Base-by-base conservation (phyloP, 805 yeast genomes). In the Monosporozyma servazzii region DNA sequence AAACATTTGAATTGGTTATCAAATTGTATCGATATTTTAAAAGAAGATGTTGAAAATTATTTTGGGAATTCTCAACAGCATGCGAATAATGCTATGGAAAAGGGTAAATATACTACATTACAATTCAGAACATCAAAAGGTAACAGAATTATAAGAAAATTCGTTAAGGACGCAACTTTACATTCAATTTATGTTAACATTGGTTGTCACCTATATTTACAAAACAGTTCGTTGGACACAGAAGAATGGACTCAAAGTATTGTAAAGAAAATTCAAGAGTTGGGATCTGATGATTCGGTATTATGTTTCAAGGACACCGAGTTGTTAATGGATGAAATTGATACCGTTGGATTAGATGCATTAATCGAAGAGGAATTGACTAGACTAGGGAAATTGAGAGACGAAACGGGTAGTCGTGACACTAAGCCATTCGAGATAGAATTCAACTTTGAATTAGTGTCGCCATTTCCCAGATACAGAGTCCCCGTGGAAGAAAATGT, bases 401-500 rank as follows among this genome's bases (percentile, higher is more conserved):
- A 13, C 17, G 41, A 37, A 37, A 37, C 10, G 15, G 48, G 49
- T 10, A 51, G 1, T 11, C 9, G 9, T 42, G 5, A 18, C 18
- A 9, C 18, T 43, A 4, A 33, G 49, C 13, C 37, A 33, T 33
- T 33, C n/a, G 48, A 33, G 11, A 7, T 77, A 54, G 57, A 65
- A 3, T 80, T 75, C 56, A 64, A 64, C n/a, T 86, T 86, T 63
- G 77, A 75, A 51, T 66, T 86, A 33, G 74, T 75, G 2, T 77
- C 84, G 3, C 81, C 88, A 2, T 76, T 81, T 63, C 89, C 89
- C 3, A 75, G 87, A 54, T 72, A 65, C 45, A 66, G 68, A n/a
- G 63, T 86, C 15, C 72, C 69, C 3, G 53, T 59, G 5, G 69
- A 69, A 30, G 53, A 61, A 13, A 58, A 61, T 0, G 49, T 53